Conservation (phyloP, 345 rosid genomes). For the Dipteronia sinensis region DNA sequence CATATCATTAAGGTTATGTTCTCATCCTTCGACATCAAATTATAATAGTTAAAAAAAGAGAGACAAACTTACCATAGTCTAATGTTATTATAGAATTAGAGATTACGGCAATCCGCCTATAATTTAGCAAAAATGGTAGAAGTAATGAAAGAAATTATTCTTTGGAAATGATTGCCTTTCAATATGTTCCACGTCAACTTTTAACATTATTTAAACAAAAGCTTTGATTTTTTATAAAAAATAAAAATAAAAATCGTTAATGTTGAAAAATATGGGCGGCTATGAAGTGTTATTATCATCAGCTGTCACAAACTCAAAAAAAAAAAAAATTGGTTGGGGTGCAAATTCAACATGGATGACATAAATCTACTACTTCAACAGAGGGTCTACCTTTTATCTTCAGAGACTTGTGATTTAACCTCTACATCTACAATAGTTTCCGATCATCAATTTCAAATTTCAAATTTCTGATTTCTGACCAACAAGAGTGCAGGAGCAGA, state of each 20-base stretch:
- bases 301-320: background rate
- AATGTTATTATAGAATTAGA: too few relatives aligned
- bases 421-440: background rate
- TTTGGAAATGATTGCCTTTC: background rate
- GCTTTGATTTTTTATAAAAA: too few relatives aligned
- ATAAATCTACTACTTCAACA: constrained; percentile 8
- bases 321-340: background rate
- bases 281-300: background rate
- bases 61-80: too few relatives aligned
- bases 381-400: background rate
- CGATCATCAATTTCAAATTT: background rate
- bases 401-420: background rate
- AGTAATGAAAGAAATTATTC: background rate
- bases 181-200: too few relatives aligned
- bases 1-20: too few relatives aligned
- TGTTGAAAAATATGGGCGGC: background rate
- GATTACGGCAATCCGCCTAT: background rate
- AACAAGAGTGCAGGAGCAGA: background rate
- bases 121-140: background rate
- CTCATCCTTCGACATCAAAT: too few relatives aligned
- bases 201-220: background rate
- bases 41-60: too few relatives aligned
- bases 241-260: background rate
- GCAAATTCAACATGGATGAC: background rate
- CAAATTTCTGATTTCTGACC: too few relatives aligned